Base-by-base conservation (phyloP, 371 early-diverging fungal species). In the Dichotomocladium elegans region DNA sequence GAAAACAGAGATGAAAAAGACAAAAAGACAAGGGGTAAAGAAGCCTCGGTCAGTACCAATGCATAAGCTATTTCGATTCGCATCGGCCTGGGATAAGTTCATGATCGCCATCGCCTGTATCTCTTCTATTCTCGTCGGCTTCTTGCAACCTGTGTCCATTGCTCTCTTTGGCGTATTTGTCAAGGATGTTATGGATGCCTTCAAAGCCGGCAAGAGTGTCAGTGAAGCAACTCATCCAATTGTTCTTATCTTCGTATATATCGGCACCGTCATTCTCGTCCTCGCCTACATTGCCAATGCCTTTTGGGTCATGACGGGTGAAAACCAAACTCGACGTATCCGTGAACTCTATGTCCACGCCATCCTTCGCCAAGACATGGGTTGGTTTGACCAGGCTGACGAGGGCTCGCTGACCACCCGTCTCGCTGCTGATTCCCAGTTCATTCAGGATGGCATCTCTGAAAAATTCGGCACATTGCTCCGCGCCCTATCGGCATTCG, bases 311-410 rank as follows among this genome's bases (percentile, higher is more conserved):
- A 17, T 57, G 10, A 46, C 50, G 3, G 60, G 60, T n/a, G n/a
- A n/a, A n/a, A n/a, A n/a, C n/a, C n/a, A n/a, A n/a, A n/a, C n/a
- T n/a, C n/a, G n/a, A n/a, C 63, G 83, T 12, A 73, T 90, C 51
- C 79, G 88, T 5, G 72, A 81, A 52, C 45, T 40, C 24, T 89
- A 83, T 41, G 81, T 91, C 37, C 73, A 66, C 30, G 67, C 91
- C 0, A 72, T 91, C 28, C 63, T 96, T 22, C 79, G 87, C 11
- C 93, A 94, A 63, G 89, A 95, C 31, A 80, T 91, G 44, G 25
- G 80, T 12, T 97, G 89, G 86, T 94, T 92, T 58, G 98, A 97
- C 55, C 61, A 68, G 9, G 64, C 76, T 19, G 72, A n/a, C n/a
- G n/a, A n/a, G n/a, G n/a, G n/a, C n/a, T n/a, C n/a, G n/a, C n/a